phyloP scores from a whole-genome alignment of 768 basidiomycete species.

The Leccinellum albellum region DNA sequence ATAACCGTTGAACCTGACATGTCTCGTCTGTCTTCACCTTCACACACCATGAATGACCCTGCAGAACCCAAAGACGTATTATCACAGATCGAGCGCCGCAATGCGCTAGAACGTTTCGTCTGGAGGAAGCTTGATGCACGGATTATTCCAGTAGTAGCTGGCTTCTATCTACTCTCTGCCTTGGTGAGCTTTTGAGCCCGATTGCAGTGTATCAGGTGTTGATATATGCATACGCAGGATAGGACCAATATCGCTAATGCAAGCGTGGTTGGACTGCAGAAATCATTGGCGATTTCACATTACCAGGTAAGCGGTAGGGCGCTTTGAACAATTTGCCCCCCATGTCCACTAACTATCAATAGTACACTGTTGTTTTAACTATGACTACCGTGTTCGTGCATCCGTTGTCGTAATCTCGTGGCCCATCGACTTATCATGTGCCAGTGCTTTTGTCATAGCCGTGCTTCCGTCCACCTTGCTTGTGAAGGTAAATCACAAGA shows the following conservation, averaged over 20 bases:
- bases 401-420: neutral
- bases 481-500: neutral
- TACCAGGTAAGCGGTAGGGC: neutral
- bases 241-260: neutral
- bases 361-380: neutral
- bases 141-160: neutral
- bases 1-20: neutral
- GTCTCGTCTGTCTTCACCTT: neutral
- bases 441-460: neutral
- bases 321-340: neutral
- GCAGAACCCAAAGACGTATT: neutral
- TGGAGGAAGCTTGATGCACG: conserved; percentile 38
- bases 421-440: neutral
- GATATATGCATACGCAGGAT: neutral
- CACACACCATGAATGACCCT: neutral
- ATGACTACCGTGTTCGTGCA: neutral
- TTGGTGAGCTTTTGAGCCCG: neutral
- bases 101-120: conserved; percentile 35
- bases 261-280: neutral
- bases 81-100: conserved; percentile 2
- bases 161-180: neutral
- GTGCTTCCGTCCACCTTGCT: neutral
- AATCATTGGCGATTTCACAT: neutral
- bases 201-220: neutral
- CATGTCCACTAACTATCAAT: neutral